These are phyloP conservation scores for Anthracocystis walkeri DNA, from an alignment of 1,284 basidiomycete genomes.

Conservation along the genomic window DNA sequence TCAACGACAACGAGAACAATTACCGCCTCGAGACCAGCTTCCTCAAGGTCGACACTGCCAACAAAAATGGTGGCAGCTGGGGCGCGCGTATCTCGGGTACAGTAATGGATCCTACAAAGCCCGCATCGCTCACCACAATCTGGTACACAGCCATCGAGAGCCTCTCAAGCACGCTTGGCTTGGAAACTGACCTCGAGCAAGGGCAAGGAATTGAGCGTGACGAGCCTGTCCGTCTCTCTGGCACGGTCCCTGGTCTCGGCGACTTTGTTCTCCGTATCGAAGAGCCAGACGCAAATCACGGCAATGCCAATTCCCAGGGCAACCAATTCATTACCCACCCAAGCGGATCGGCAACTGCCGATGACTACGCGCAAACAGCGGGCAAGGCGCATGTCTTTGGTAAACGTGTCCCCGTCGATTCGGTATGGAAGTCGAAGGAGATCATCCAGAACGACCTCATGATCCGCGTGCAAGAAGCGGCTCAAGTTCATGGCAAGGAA, in stretches of 20 bases:
- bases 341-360: conserved; percentile 73
- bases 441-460: conserved; percentile 77
- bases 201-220: conserved; percentile 74
- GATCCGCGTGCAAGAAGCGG: conserved; percentile 74
- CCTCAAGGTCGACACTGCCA: conserved; percentile 76
- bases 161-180: conserved; percentile 76
- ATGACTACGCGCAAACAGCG: conserved; percentile 76
- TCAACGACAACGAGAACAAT: conserved; percentile 85
- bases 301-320: conserved; percentile 72
- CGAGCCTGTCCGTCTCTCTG: conserved; percentile 76
- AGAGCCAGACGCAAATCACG: conserved; percentile 75
- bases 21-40: conserved; percentile 85
- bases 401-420: conserved; percentile 75
- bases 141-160: conserved; percentile 90
- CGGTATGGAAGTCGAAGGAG: conserved; percentile 89
- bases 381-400: conserved; percentile 82
- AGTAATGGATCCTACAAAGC: conserved; percentile 75
- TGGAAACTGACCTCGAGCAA: conserved; percentile 77
- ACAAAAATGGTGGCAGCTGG: conserved; percentile 77
- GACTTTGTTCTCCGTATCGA: conserved; percentile 83
- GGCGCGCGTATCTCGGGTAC: conserved; percentile 86
- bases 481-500: conserved; percentile 74
- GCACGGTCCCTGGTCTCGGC: conserved; percentile 81
- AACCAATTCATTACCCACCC: conserved; percentile 30
- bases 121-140: conserved; percentile 79